Percentiles rank a stretch among this genome's conserved stretches.
Conservation (phyloP, 176 grass and related monocot genomes). For the Eleusine indica region DNA sequence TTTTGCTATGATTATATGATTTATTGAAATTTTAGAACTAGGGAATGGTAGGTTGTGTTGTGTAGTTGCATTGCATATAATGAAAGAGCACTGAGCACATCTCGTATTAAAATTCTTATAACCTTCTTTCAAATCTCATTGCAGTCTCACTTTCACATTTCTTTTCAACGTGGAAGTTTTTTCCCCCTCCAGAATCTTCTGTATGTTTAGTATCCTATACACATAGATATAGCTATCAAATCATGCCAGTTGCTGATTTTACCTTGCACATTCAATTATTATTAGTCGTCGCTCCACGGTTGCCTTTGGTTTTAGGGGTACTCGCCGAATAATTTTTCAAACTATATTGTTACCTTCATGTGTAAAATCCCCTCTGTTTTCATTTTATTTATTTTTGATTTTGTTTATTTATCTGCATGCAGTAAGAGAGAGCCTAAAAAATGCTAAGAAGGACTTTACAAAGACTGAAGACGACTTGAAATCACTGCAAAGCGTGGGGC, state of each 20-base stretch:
- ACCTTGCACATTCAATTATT: neutral
- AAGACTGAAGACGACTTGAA: conserved; percentile 99
- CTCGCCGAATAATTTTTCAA: neutral
- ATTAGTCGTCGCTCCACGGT: neutral
- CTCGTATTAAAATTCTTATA: neutral
- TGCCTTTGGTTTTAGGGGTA: neutral
- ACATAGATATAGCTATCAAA: neutral
- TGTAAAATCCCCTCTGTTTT: neutral
- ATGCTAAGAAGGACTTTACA: conserved; percentile 80
- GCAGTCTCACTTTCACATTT: neutral
- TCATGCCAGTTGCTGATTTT: neutral
- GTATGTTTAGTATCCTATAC: neutral
- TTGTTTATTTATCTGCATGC: conserved; percentile 48
- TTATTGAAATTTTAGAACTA: neutral
- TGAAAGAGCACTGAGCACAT: neutral
- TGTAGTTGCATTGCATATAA: conserved; percentile 10
- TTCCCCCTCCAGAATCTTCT: neutral
- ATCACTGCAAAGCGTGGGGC: conserved; percentile 96
- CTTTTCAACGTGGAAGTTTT: neutral
- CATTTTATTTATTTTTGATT: conserved; percentile 21
- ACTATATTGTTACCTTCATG: conserved; percentile 7
- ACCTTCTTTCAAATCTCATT: neutral
- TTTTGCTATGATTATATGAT: neutral
- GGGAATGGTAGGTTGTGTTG: neutral
- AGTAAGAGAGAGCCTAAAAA: conserved; percentile 85